Evolutionary conservation across 257 asterid genomes (phyloP).

Genomic region (Lantana camara): DNA sequence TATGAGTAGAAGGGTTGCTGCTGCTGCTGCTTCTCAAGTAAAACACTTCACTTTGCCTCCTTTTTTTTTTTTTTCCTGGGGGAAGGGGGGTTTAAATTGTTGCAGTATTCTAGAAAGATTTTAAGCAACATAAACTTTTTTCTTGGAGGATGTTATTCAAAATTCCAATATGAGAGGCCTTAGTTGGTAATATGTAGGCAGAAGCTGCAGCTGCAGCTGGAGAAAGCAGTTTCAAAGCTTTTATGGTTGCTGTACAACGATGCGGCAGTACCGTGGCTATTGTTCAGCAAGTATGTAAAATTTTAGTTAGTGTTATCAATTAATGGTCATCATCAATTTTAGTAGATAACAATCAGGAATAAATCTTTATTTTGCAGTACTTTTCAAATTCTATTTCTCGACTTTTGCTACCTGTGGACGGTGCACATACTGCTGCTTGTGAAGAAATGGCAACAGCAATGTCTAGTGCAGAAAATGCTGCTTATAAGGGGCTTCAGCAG

Average conservation of each 20-base stretch:
- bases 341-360: conserved; percentile 16
- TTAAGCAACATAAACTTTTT: not conserved
- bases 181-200: conserved; percentile 55
- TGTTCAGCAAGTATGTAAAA: conserved; percentile 84
- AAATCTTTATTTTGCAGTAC: conserved; percentile 53
- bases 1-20: conserved; percentile 93
- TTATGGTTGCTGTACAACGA: conserved; percentile 98
- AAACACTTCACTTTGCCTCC: conserved; percentile 36
- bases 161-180: conserved; percentile 11
- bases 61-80: conserved; percentile 9
- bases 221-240: conserved; percentile 94
- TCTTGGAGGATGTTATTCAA: not conserved
- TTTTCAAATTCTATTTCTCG: conserved; percentile 95
- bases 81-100: not conserved
- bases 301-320: conserved; percentile 15
- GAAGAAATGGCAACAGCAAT: conserved; percentile 98
- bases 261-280: conserved; percentile 99
- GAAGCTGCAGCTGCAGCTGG: conserved; percentile 99
- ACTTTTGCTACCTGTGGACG: conserved; percentile 90
- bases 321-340: not conserved
- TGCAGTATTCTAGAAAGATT: conserved; percentile 16
- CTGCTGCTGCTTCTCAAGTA: conserved; percentile 98
- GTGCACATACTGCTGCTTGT: conserved; percentile 97
- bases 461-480: conserved; percentile 97
- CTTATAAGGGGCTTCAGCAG: conserved; percentile 97